Evolutionary conservation across 148 eudicot species (phyloP).

Genomic region (Nyssa sinensis): DNA sequence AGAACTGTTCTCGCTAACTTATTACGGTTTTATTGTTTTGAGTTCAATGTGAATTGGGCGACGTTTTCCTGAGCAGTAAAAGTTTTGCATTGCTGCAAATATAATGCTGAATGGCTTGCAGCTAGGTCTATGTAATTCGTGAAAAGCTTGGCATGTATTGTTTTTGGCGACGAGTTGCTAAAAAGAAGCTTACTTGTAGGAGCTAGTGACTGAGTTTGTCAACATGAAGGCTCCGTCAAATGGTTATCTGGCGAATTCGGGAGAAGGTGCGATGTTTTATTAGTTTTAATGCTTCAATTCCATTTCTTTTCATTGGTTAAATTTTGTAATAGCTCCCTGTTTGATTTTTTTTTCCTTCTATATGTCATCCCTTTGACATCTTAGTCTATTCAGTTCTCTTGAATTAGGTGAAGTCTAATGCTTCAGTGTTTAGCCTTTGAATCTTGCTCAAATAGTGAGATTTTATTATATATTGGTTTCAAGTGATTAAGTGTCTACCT

Average conservation of each 20-base stretch:
- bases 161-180: too few species aligned
- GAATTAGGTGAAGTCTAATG: background rate
- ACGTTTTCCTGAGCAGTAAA: background rate
- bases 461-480: too few species aligned
- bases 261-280: constrained; percentile 36
- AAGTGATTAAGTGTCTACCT: too few species aligned
- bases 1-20: background rate
- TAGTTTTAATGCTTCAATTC: background rate
- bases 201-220: constrained; percentile 5
- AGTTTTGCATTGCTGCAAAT: constrained; percentile 6
- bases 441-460: too few species aligned
- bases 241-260: constrained; percentile 57
- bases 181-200: too few species aligned
- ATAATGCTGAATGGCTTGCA: background rate
- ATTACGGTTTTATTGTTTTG: background rate
- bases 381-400: background rate
- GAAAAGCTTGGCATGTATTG: too few species aligned
- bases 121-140: too few species aligned
- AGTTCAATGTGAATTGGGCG: constrained; percentile 5
- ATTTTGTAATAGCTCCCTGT: background rate
- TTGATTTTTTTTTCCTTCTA: too few species aligned
- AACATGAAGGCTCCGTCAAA: constrained; percentile 76
- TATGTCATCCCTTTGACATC: too few species aligned
- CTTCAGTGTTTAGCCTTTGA: background rate
- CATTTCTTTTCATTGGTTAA: background rate